Evolutionary conservation across 2,329 filamentous ascomycete genomes (phyloP).

Genomic region (Colletotrichum orchidophilum): DNA sequence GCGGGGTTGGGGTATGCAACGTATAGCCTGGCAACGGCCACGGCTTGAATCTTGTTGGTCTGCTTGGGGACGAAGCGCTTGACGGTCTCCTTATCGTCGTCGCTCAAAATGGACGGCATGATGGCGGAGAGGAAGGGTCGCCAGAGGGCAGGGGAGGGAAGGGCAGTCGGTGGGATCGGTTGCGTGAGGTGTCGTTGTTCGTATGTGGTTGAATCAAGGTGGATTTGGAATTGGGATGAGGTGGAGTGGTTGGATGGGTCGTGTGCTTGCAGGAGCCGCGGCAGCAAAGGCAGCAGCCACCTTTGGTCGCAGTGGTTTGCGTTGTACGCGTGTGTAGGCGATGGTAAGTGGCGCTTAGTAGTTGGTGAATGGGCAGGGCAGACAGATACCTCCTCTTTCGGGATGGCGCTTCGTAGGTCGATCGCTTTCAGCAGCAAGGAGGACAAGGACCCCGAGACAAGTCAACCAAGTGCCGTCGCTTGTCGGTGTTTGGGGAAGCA

Average conservation of each 20-base stretch:
- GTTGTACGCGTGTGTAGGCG: conserved; percentile 29
- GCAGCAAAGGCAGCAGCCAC: conserved; percentile 22
- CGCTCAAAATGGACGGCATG: conserved; percentile 78
- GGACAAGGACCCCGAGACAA: conserved; percentile 14
- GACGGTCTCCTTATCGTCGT: conserved; percentile 96
- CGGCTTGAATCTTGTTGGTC: conserved; percentile 96
- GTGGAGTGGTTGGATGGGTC: conserved; percentile 25
- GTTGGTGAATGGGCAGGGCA: conserved; percentile 17
- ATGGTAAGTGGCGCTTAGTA: conserved; percentile 31
- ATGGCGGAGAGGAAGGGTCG: conserved; percentile 37
- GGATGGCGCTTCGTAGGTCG: conserved; percentile 26
- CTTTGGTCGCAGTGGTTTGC: conserved; percentile 19
- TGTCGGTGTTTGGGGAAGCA: background rate
- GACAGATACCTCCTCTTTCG: conserved; percentile 29
- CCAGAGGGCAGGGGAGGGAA: conserved; percentile 1
- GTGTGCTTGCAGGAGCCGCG: conserved; percentile 30
- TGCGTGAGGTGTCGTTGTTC: conserved; percentile 18
- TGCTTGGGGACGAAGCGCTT: conserved; percentile 94
- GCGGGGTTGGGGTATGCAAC: conserved; percentile 86
- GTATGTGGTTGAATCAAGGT: conserved; percentile 31
- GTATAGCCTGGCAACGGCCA: conserved; percentile 92
- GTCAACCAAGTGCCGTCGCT: conserved; percentile 12
- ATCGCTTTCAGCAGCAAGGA: conserved; percentile 28
- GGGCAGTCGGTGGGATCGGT: background rate
- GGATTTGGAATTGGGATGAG: conserved; percentile 27